Conservation (phyloP, 2,329 filamentous ascomycete genomes). For the Xylariaceae sp. region DNA sequence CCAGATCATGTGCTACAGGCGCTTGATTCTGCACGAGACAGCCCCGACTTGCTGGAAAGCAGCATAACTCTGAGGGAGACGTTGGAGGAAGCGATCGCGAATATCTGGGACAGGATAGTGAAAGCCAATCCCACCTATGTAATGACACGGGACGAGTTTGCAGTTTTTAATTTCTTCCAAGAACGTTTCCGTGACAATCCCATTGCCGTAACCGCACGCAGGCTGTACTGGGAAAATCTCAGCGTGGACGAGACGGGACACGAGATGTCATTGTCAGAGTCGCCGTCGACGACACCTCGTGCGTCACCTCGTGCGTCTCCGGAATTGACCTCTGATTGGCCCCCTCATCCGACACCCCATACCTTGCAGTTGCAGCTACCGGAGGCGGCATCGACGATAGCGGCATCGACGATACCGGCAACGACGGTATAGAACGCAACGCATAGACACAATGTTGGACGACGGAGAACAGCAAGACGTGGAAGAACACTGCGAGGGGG, state of each 20-base stretch:
- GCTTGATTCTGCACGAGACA: slow-evolving; percentile 70
- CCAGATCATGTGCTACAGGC: slow-evolving; percentile 54
- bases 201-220: slow-evolving; percentile 44
- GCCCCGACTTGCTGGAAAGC: slow-evolving; percentile 57
- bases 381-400: too few relatives aligned
- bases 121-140: slow-evolving; percentile 63
- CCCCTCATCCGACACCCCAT: too few relatives aligned
- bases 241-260: slow-evolving; percentile 1
- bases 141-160: slow-evolving; percentile 71
- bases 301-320: too few relatives aligned
- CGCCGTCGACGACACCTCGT: too few relatives aligned
- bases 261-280: too few relatives aligned
- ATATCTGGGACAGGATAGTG: slow-evolving; percentile 64
- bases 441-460: too few relatives aligned
- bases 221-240: slow-evolving; percentile 49
- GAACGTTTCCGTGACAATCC: slow-evolving; percentile 54
- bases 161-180: slow-evolving; percentile 81
- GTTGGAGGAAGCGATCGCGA: slow-evolving; percentile 58
- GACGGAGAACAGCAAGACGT: too few relatives aligned
- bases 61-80: slow-evolving; percentile 46
- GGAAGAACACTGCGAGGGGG: background rate
- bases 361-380: too few relatives aligned
- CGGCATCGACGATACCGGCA: too few relatives aligned
- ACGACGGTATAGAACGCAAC: too few relatives aligned
- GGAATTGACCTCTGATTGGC: too few relatives aligned